Conservation (phyloP, 345 rosid species). For the Eucalyptus erythrocorys region DNA sequence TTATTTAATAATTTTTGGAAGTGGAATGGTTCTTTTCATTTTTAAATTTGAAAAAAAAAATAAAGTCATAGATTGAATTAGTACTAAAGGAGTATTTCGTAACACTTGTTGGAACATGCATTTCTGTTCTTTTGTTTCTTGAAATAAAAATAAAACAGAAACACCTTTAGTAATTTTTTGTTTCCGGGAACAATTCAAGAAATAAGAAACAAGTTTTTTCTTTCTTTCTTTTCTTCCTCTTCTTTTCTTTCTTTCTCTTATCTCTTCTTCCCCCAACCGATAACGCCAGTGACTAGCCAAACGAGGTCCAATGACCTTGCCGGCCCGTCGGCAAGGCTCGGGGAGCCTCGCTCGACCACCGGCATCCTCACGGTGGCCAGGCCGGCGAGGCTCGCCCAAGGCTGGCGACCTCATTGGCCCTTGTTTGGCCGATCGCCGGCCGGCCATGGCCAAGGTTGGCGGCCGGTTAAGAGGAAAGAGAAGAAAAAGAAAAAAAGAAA, state of each 20-base stretch:
- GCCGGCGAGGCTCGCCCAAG: rapidly evolving
- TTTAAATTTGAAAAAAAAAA: background rate
- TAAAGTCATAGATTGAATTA: background rate
- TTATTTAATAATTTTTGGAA: no score
- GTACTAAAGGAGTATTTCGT: background rate
- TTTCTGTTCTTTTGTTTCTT: rapidly evolving
- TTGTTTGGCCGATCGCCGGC: rapidly evolving
- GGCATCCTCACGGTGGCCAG: rapidly evolving
- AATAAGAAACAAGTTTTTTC: no score
- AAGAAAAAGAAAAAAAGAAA: no score
- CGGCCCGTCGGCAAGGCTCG: rapidly evolving
- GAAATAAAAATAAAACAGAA: rapidly evolving
- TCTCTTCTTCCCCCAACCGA: no score
- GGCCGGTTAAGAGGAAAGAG: rapidly evolving
- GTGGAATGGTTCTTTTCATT: background rate
- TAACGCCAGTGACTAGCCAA: no score
- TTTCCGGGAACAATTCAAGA: rapidly evolving
- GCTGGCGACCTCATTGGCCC: rapidly evolving
- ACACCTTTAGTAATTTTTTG: rapidly evolving
- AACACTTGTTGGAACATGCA: rapidly evolving
- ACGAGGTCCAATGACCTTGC: rapidly evolving
- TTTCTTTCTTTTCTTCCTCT: no score
- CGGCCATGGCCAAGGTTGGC: rapidly evolving
- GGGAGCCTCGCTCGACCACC: rapidly evolving
- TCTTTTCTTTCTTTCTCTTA: no score